Base-by-base conservation (phyloP, 306 rosid genomes). In the Cucurbita maxima region DNA sequence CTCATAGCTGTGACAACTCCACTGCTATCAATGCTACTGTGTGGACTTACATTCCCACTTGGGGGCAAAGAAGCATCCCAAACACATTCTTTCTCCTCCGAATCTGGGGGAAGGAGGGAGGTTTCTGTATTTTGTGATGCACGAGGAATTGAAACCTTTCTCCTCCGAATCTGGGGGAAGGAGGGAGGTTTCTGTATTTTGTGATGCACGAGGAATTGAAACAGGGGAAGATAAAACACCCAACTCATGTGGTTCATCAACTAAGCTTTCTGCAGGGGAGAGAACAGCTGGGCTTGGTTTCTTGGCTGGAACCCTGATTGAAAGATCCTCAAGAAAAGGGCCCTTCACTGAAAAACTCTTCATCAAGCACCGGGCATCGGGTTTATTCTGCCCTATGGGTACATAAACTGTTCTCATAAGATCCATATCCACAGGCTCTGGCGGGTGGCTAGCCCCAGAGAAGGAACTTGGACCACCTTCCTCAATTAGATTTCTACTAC, bases 1-100 rank as follows among this genome's bases (percentile, higher is more conserved):
- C 99, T 94, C 99, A 94, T 94, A 37, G 97, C 92, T 43, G 89
- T 94, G 71, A 84, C 87, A 85, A 94, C 95, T 74, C 97, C 95
- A 58, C 83, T 73, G 76, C 98, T 94, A 79, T 83, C 96, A n/a
- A 91, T 94, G 79, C 99, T 94, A 78, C 99, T 94, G 59, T 77
- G 96, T 15, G 99, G 99, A 79, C 99, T 94, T 30, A 91, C 98
- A 86, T 94, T 91, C 55, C 98, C 98, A 71, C 96, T 94, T 16
- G 99, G 99, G 76, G 99, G 99, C 89, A 94, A 80, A 75, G 99
- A 94, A 80, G 99, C 96, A 85, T 94, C 99, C 99, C 99, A 94
- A 74, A 94, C 96, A 76, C 95, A 87, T 81, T 94, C 99, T 71
- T 85, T 94, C 82, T 91, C 97, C 68, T 94, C 97, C 10, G 97